Evolutionary conservation across 345 rosid species (phyloP).

Genomic region (Sonneratia caseolaris): DNA sequence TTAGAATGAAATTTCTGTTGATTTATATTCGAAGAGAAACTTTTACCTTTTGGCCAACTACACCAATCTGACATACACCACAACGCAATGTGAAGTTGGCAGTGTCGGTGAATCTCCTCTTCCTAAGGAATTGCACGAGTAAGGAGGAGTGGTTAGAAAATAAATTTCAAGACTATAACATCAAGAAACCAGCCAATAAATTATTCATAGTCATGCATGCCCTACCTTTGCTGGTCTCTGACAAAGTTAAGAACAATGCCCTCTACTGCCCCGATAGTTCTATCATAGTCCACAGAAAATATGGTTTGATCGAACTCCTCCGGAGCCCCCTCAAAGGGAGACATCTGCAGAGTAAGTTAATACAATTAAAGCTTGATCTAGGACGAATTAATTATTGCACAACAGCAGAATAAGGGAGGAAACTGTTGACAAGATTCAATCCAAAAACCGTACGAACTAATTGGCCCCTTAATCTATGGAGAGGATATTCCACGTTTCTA

Average conservation of each 20-base stretch:
- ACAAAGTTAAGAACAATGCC: conserved; percentile 49
- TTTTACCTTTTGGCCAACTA: conserved; percentile 76
- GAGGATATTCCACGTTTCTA: neutral
- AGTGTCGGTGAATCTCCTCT: conserved; percentile 72
- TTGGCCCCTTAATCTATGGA: neutral
- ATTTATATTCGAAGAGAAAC: neutral
- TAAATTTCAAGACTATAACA: neutral
- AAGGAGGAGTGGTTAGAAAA: neutral
- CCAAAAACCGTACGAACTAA: neutral
- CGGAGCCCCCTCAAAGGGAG: conserved; percentile 73
- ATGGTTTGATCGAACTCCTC: conserved; percentile 82
- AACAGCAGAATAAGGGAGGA: neutral
- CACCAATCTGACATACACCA: conserved; percentile 90
- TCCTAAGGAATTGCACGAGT: conserved; percentile 27
- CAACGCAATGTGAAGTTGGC: conserved; percentile 82
- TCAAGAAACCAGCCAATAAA: no score
- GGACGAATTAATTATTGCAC: neutral
- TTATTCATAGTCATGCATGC: neutral
- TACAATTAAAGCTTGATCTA: neutral
- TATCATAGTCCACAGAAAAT: conserved; percentile 44
- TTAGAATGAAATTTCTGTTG: neutral
- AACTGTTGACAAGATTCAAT: neutral
- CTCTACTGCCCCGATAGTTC: conserved; percentile 55
- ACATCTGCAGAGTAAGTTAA: conserved; percentile 31
- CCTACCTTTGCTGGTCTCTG: conserved; percentile 73